Base-by-base conservation (phyloP, 106 monocot genomes). In the Xerophyta viscosa region DNA sequence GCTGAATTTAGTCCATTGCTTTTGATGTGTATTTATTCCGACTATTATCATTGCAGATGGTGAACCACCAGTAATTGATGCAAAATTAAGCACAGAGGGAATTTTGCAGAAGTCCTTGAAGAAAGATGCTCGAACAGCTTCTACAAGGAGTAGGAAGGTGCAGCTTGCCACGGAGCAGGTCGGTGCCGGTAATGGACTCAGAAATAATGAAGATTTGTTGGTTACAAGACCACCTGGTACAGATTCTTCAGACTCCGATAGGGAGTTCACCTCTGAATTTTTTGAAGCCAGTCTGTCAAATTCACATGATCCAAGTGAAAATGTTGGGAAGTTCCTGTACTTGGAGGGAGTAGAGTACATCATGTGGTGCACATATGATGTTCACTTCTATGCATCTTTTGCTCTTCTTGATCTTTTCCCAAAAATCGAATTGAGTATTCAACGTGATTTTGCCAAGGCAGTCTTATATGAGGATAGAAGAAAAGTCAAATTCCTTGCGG, bases 331-430 rank as follows among this genome's bases (percentile, higher is more conserved):
- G 58, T 99, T 99, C 47, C 62, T 99, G 50, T 99, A 99, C 53
- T 60, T 99, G 60, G 98, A 99, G 72, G 98, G 98, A 31, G 63
- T 83, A 23, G 98, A 99, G 55, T 99, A 99, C 59, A 82, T 86
- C 46, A 99, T 99, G 98, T 99, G 98, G 98, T 60, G 61, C 45
- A 99, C 90, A n/a, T 99, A 99, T 61, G 98, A 99, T 65, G 98
- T 99, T 21, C 98, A 99, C 56, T 99, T 99, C 54, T 99, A 99
- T 59, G 90, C 98, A 29, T 99, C 98, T 46, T 90, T 99, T 62
- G 90, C 98, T 29, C 89, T 99, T 30, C 69, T 99, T 10, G 81
- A 85, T 52, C 77, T 99, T 9, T 99, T 99, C 44, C 98, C 98
- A 6, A 82, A 90, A 63, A 90, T 99, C 13, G 98, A 99, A 66